phyloP scores from a whole-genome alignment of 2,329 filamentous ascomycete genomes.

The Fusarium floridanum region DNA sequence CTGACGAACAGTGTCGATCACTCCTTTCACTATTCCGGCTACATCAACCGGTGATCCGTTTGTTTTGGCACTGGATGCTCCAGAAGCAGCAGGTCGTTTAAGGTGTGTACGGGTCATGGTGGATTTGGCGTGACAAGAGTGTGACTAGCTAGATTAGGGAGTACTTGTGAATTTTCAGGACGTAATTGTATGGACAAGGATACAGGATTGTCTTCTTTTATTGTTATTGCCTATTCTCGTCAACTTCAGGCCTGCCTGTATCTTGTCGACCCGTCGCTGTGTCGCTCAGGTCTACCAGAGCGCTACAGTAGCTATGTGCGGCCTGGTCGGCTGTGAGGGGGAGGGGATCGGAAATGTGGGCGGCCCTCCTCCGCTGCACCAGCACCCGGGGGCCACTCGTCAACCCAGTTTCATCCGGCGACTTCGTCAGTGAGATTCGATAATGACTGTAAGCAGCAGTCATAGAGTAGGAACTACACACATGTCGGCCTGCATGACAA shows the following conservation, averaged over 20 bases:
- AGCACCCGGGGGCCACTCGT: neutral
- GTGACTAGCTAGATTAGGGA: neutral
- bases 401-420: neutral
- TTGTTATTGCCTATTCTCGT: neutral
- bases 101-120: constrained; percentile 3
- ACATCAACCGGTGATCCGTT: constrained; percentile 1
- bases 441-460: neutral
- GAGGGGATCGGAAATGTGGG: constrained; percentile 4
- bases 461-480: neutral
- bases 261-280: neutral
- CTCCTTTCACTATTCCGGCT: neutral
- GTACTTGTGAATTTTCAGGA: neutral
- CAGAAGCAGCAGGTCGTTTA: neutral
- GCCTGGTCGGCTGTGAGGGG: neutral
- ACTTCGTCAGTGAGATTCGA: neutral
- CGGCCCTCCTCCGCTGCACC: neutral
- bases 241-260: neutral
- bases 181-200: neutral
- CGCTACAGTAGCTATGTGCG: neutral
- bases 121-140: neutral
- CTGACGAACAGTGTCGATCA: neutral
- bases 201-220: neutral
- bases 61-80: neutral
- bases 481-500: neutral
- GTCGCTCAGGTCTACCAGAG: neutral